Percentiles rank a stretch among this genome's conserved stretches.
Evolutionary conservation across 73 alveolate species (phyloP).

Genomic region (Tetrahymena borealis): DNA sequence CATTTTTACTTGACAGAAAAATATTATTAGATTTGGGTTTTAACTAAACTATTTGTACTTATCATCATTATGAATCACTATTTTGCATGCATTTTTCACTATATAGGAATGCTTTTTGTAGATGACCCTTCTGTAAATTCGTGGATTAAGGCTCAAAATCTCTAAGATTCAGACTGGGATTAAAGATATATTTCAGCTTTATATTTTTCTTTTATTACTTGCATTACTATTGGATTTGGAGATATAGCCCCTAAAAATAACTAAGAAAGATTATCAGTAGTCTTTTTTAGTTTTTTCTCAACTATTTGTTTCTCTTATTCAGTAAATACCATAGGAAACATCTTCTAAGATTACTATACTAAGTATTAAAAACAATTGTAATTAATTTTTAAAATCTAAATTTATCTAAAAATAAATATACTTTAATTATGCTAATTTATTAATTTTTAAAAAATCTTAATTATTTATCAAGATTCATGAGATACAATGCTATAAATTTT

Average conservation of each 20-base stretch:
- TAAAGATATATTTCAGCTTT: conserved; percentile 1
- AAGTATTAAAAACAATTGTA: not conserved
- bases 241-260: conserved; percentile 33
- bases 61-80: not conserved
- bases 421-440: too few species aligned
- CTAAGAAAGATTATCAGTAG: conserved; percentile 3
- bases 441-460: not conserved
- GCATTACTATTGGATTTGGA: conserved; percentile 36
- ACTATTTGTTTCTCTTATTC: not conserved
- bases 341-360: not conserved
- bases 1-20: not conserved
- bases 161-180: not conserved
- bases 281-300: not conserved
- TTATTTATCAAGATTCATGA: not conserved
- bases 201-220: conserved; percentile 16
- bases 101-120: not conserved
- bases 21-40: not conserved
- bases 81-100: not conserved
- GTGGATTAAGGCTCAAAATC: not conserved
- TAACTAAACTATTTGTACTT: not conserved
- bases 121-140: not conserved
- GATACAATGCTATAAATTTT: not conserved
- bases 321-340: not conserved
- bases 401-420: too few species aligned
- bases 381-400: too few species aligned